Base-by-base conservation (phyloP, 169 alveolate species). In the Plasmodium ovale region DNA sequence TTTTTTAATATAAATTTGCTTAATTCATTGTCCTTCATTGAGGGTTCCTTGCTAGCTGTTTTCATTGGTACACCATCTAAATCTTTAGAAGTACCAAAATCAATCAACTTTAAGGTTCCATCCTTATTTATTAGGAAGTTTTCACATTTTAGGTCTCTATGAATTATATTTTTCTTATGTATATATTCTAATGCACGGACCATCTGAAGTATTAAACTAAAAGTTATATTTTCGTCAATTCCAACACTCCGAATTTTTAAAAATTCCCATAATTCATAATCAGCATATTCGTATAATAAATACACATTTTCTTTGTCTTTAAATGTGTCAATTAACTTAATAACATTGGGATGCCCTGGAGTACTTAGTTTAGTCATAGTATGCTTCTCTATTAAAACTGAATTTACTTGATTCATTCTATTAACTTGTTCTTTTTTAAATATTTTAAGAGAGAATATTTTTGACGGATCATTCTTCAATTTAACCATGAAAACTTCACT, bases 141-240 rank as follows among this genome's bases (percentile, higher is more conserved):
- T 93, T 98, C 99, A 31, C 96, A 95, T 93, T 93, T 98, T 59
- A 97, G 70, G 92, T 98, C 99, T 62, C 99, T 95, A 88, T 98
- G 99, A 70, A 97, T 94, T 27, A 98, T 95, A 87, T 94, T 93
- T 70, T 92, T 95, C 62, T 94, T 70, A 74, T 98, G 99, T 39
- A 98, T 89, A 89, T 98, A 97, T 84, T 97, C 99, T 47, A 96
- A 60, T 16, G 97, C 97, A 23, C 70, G 67, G 68, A 95, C 74
- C 49, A 95, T 92, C 64, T 96, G 98, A 39, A 93, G 74, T 44
- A 96, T 90, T 39, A 87, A 37, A 42, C 59, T 39, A 49, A 94
- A 72, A 6, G 97, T 96, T 44, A 93, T 60, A 23, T 64, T 59
- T 59, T 82, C 96, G 33, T 73, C 62, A 29, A 92, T 64, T 27